Evolutionary conservation across 192 early-diverging fungal genomes (phyloP).

Genomic region (Linnemannia zychae): DNA sequence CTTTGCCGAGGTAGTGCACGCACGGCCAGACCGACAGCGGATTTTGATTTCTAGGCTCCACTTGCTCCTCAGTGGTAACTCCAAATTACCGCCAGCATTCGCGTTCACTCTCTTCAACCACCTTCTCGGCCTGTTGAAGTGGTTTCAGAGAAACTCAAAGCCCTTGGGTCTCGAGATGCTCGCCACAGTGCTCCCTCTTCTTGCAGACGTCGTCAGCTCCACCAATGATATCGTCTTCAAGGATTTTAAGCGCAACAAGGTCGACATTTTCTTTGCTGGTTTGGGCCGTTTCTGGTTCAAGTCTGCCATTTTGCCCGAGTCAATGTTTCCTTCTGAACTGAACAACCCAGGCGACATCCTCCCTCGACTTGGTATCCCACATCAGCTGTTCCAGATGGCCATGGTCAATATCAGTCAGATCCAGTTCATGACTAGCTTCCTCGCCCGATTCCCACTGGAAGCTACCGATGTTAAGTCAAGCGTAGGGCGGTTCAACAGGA

Average conservation of each 20-base stretch:
- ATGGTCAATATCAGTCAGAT: constrained; percentile 68
- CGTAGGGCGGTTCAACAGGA: constrained; percentile 59
- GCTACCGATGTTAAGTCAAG: constrained; percentile 64
- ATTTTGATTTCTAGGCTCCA: constrained; percentile 59
- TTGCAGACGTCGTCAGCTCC: constrained; percentile 65
- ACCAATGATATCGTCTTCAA: constrained; percentile 65
- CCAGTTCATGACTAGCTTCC: constrained; percentile 67
- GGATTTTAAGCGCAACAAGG: constrained; percentile 71
- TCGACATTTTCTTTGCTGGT: constrained; percentile 63
- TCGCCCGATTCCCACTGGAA: constrained; percentile 64
- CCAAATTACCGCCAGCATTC: constrained; percentile 66
- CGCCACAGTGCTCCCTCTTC: constrained; percentile 57
- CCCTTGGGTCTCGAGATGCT: constrained; percentile 55
- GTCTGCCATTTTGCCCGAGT: constrained; percentile 52
- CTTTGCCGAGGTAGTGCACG: constrained; percentile 63
- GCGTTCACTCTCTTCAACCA: constrained; percentile 67
- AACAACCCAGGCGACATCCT: constrained; percentile 38
- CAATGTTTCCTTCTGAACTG: constrained; percentile 64
- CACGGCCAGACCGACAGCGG: constrained; percentile 44
- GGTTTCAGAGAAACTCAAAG: constrained; percentile 64
- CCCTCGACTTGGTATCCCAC: constrained; percentile 56
- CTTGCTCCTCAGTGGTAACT: constrained; percentile 60
- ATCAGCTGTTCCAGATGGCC: constrained; percentile 59
- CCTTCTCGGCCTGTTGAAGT: constrained; percentile 68
- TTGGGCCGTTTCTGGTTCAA: constrained; percentile 70